Conservation (phyloP, 2,329 filamentous ascomycete genomes). For the Salinomyces thailandicus region DNA sequence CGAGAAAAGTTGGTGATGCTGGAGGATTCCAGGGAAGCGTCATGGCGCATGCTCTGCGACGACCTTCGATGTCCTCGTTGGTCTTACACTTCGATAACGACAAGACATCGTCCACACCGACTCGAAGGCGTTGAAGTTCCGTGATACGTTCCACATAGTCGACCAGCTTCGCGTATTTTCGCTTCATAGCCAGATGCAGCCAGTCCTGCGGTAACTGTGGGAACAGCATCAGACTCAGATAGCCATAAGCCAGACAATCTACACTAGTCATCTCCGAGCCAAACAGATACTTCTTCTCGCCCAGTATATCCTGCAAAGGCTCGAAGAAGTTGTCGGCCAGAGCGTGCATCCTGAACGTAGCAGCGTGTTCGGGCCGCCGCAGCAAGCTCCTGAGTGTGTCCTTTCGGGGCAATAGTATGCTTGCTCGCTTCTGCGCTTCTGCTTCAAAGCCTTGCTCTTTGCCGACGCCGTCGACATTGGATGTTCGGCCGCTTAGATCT, state of each 20-base stretch:
- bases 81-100: conserved; percentile 7
- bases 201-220: conserved; percentile 52
- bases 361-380: conserved; percentile 56
- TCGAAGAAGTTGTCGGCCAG: conserved; percentile 61
- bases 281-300: conserved; percentile 46
- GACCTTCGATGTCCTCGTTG: conserved; percentile 4
- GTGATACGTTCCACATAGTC: conserved; percentile 29
- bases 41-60: conserved; percentile 5
- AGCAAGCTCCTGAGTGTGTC: conserved; percentile 53
- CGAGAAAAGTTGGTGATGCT: neutral
- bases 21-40: conserved; percentile 18
- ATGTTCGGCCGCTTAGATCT: conserved; percentile 25
- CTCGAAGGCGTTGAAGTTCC: conserved; percentile 11
- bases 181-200: conserved; percentile 47
- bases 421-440: conserved; percentile 30
- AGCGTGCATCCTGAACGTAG: conserved; percentile 64
- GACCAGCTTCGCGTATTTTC: conserved; percentile 34
- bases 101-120: conserved; percentile 17
- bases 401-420: conserved; percentile 42
- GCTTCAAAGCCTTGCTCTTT: conserved; percentile 18
- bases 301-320: conserved; percentile 56
- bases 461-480: conserved; percentile 21
- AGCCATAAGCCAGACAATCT: conserved; percentile 73
- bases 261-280: conserved; percentile 48
- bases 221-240: conserved; percentile 62